These are phyloP conservation scores for Wickerhamomyces queroliae DNA, from an alignment of 805 yeast genomes.

Conservation along the genomic window DNA sequence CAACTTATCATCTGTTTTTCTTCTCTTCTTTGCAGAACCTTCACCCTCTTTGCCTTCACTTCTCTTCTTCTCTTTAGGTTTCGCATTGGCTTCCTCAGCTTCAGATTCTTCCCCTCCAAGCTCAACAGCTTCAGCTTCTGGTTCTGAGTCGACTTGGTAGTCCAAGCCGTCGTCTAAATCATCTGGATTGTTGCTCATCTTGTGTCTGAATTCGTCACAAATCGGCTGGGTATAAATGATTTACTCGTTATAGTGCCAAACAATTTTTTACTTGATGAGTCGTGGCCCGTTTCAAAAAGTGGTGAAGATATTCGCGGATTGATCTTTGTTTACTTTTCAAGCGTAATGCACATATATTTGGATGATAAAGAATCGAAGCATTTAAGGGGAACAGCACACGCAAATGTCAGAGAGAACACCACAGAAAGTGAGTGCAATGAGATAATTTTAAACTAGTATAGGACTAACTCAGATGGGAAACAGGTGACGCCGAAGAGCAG, in stretches of 20 bases:
- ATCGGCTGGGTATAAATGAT: neutral
- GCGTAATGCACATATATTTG: neutral
- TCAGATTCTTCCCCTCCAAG: constrained; percentile 25
- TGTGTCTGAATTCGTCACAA: neutral
- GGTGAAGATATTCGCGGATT: constrained; percentile 1
- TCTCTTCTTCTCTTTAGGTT: constrained; percentile 1
- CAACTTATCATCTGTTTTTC: constrained; percentile 36
- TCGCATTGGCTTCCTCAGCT: constrained; percentile 18
- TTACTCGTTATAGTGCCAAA: neutral
- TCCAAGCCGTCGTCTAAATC: constrained; percentile 77
- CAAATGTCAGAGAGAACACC: constrained; percentile 1
- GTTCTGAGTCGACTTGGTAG: constrained; percentile 43
- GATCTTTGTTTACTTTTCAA: neutral
- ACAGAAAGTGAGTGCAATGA: neutral
- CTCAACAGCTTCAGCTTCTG: constrained; percentile 32
- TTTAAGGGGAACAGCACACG: neutral
- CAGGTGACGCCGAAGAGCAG: neutral
- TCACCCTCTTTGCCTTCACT: constrained; percentile 3
- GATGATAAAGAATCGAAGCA: neutral
- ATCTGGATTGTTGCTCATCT: constrained; percentile 38
- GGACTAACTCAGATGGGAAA: neutral
- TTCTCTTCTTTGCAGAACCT: constrained; percentile 18
- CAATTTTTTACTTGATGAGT: neutral
- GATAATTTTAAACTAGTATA: neutral
- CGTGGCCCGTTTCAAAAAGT: neutral